phyloP scores from a whole-genome alignment of 352 stramenopile species.

The Blastocystis sp. region DNA sequence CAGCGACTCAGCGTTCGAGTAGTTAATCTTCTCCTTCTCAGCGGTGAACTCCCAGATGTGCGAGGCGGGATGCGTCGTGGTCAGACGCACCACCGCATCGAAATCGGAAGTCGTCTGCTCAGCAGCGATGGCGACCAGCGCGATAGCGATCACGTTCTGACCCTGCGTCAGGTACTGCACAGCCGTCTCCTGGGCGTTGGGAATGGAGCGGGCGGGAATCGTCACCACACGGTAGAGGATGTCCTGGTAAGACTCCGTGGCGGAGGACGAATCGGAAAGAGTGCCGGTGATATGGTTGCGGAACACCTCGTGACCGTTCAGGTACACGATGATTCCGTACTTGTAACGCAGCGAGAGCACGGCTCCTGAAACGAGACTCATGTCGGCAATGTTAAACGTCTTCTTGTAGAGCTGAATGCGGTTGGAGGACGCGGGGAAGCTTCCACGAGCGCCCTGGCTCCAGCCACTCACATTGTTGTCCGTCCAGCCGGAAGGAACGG shows the following conservation, averaged over 20 bases:
- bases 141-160: slow-evolving; percentile 31
- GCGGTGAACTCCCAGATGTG: neutral
- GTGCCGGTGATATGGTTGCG: neutral
- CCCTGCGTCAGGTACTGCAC: neutral
- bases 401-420: slow-evolving; percentile 5
- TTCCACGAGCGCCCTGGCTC: neutral
- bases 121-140: neutral
- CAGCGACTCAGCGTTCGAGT: neutral
- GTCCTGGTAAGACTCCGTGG: neutral
- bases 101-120: neutral
- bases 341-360: neutral
- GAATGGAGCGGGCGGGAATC: neutral
- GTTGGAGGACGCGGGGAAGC: neutral
- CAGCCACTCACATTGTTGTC: neutral
- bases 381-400: neutral
- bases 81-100: slow-evolving; percentile 2
- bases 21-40: neutral
- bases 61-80: neutral
- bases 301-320: neutral
- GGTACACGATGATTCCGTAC: neutral
- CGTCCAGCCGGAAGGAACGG: neutral
- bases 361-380: neutral
- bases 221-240: neutral
- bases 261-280: neutral
- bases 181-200: neutral